A percentile compares a stretch with the other conserved stretches of the same genome.
Evolutionary conservation across 805 yeast species (phyloP).

Genomic region (Sungouiozyma ichnusensis): DNA sequence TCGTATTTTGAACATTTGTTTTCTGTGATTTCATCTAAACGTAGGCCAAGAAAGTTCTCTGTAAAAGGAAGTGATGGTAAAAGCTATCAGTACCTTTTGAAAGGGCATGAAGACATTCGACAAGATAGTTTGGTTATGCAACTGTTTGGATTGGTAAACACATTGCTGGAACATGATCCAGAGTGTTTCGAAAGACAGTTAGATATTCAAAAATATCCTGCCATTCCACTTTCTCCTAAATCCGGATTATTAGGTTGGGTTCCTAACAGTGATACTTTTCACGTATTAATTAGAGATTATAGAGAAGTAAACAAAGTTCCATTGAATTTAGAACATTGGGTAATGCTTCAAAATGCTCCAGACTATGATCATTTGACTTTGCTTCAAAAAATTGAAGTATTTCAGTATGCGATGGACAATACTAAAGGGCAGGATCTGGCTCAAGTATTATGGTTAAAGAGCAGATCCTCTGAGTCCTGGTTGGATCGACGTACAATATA

Average conservation of each 20-base stretch:
- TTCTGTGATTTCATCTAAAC: constrained; percentile 81
- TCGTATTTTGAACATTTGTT: constrained; percentile 67
- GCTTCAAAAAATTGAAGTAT: constrained; percentile 88
- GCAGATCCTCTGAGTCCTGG: constrained; percentile 95
- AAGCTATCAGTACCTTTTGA: constrained; percentile 64
- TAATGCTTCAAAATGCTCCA: constrained; percentile 96
- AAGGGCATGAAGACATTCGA: constrained; percentile 95
- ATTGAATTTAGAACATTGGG: constrained; percentile 83
- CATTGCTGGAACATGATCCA: constrained; percentile 75
- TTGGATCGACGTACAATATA: constrained; percentile 90
- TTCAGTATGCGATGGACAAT: constrained; percentile 88
- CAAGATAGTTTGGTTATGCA: constrained; percentile 97
- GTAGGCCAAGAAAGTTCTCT: constrained; percentile 77
- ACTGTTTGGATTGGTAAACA: constrained; percentile 86
- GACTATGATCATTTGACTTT: constrained; percentile 80
- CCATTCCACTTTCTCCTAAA: constrained; percentile 89
- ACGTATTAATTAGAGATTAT: constrained; percentile 81
- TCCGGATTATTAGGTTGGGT: constrained; percentile 97
- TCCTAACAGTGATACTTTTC: constrained; percentile 93
- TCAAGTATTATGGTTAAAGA: constrained; percentile 90
- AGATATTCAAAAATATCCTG: constrained; percentile 84
- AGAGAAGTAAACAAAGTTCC: constrained; percentile 83
- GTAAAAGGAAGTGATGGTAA: constrained; percentile 83
- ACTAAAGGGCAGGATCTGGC: constrained; percentile 93
- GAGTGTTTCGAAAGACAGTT: constrained; percentile 93